Percentiles rank a stretch among this genome's conserved stretches.
These are phyloP conservation scores for Puccinia horiana DNA, from an alignment of 1,284 basidiomycete species.

Conservation along the genomic window DNA sequence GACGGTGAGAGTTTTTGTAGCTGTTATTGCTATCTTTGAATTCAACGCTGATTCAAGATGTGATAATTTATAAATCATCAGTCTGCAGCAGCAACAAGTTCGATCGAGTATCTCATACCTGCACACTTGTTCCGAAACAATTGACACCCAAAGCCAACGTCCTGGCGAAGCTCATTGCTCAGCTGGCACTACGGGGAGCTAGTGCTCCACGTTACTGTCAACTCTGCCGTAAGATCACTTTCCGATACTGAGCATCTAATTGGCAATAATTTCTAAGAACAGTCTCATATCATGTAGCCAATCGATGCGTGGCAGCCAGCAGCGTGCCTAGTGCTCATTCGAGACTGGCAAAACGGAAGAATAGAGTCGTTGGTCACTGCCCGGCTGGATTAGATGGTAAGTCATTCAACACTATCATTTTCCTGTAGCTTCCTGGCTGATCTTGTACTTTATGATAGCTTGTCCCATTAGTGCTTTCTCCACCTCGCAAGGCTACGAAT, in stretches of 20 bases:
- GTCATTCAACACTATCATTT: neutral
- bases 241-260: neutral
- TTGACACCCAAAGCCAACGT: constrained; percentile 16
- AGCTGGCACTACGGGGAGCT: constrained; percentile 21
- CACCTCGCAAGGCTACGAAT: constrained; percentile 35
- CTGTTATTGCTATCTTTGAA: neutral
- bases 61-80: too few relatives aligned
- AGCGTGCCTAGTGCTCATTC: constrained; percentile 6
- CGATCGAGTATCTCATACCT: constrained; percentile 21
- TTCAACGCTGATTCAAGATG: neutral
- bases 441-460: neutral
- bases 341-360: constrained; percentile 3
- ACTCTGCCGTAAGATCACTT: constrained; percentile 28
- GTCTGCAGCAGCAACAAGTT: constrained; percentile 21
- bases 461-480: constrained; percentile 44
- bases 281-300: neutral
- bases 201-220: constrained; percentile 26
- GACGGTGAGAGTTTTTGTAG: constrained; percentile 4
- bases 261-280: neutral
- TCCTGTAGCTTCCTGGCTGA: neutral
- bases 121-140: constrained; percentile 38
- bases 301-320: constrained; percentile 6
- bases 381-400: constrained; percentile 35
- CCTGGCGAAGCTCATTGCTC: constrained; percentile 24
- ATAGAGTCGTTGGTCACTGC: constrained; percentile 18